phyloP scores from a whole-genome alignment of 2,329 filamentous ascomycete genomes.

The Claviceps purpurea region DNA sequence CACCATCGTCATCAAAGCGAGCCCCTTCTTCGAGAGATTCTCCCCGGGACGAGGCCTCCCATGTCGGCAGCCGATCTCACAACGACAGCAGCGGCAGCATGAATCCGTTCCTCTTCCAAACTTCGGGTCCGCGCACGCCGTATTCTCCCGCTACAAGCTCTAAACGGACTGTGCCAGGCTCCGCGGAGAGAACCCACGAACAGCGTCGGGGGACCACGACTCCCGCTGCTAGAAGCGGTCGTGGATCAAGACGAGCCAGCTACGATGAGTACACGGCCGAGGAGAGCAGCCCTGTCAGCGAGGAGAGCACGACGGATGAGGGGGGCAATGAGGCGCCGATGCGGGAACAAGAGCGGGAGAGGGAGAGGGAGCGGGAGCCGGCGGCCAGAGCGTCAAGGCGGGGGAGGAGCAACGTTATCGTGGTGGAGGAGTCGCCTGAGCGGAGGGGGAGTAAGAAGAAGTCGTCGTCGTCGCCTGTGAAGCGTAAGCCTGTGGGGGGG shows the following conservation, averaged over 20 bases:
- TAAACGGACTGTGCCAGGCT: constrained; percentile 25
- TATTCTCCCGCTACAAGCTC: constrained; percentile 20
- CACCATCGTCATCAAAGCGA: constrained; percentile 8
- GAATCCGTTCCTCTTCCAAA: constrained; percentile 43
- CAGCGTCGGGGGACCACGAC: constrained; percentile 13
- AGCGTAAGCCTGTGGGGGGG: constrained; percentile 23
- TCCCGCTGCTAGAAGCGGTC: constrained; percentile 20
- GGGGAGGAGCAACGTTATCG: constrained; percentile 23
- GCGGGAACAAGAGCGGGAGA: neutral
- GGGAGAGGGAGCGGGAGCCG: constrained; percentile 12
- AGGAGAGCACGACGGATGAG: constrained; percentile 25
- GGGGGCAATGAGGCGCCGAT: constrained; percentile 22
- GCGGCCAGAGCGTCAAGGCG: constrained; percentile 2
- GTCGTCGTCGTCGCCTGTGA: constrained; percentile 26
- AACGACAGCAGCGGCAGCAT: constrained; percentile 4
- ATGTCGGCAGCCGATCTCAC: constrained; percentile 14
- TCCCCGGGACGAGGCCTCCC: constrained; percentile 19
- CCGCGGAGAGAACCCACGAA: constrained; percentile 15
- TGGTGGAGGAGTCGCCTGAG: constrained; percentile 24
- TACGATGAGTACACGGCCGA: constrained; percentile 22
- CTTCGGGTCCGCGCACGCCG: constrained; percentile 26
- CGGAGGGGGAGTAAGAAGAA: constrained; percentile 27
- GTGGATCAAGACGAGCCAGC: constrained; percentile 17
- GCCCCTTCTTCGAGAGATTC: constrained; percentile 20
- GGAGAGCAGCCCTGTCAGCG: constrained; percentile 20